Base-by-base conservation (phyloP, 2,329 filamentous ascomycete species). In the Fusarium stilboides region DNA sequence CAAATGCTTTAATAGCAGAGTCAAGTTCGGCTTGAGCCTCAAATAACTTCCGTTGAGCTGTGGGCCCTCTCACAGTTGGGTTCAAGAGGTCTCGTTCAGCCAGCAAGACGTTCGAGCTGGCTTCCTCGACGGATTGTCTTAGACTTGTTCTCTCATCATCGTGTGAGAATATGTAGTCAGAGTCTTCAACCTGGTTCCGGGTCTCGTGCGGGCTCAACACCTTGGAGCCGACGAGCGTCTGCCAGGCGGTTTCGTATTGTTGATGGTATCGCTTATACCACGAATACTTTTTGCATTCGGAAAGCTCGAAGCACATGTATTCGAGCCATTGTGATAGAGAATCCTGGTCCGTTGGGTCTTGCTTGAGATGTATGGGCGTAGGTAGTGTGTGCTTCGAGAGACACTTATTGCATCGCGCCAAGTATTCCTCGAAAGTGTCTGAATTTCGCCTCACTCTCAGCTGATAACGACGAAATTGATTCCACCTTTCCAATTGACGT, bases 241-340 rank as follows among this genome's bases (percentile, higher is more conserved):
- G 47, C 71, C 71, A 74, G 6, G 67, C 51, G 13, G 42, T 51
- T 47, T 66, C 37, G 37, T 74, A 72, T 8, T 60, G 39, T 28
- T 34, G 22, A n/a, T 61, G 49, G n/a, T 56, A 46, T 6, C 49
- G 14, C 22, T 53, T 67, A 57, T 74, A 75, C 57, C 62, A 57
- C 9, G 64, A 62, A 34, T 62, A 53, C 15, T 36, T 54, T 17
- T 67, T 54, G 37, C 57, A 60, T 42, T 58, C 56, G 7, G 49
- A 51, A 42, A 74, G 54, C 60, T 77, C 69, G 53, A 70, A 81
- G 45, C 57, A 65, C 20, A 80, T 67, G 56, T 78, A 82, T 65
- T 82, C 80, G 52, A 82, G 78, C 80, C 80, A 82, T 9, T 76
- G 80, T 40, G 78, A 75, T 31, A 81, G 51, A 40, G 73, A 64